phyloP scores from a whole-genome alignment of 345 rosid genomes.

The Ceriops zippeliana region DNA sequence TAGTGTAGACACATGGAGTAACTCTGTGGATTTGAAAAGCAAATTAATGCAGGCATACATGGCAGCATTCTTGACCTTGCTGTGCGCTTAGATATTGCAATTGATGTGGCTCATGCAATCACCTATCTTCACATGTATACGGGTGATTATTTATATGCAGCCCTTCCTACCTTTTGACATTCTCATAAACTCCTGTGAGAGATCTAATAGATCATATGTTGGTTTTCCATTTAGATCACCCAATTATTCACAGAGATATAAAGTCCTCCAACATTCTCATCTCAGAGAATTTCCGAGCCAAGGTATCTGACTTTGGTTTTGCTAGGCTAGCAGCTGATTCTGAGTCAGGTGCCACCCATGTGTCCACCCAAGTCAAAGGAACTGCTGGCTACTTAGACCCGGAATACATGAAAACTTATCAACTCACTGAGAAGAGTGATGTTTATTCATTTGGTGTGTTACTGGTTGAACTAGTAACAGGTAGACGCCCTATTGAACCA shows the following conservation, averaged over 20 bases:
- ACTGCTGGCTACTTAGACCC: slow-evolving; percentile 96
- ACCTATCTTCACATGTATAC: slow-evolving; percentile 98
- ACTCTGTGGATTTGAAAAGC: slow-evolving; percentile 17
- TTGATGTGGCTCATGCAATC: slow-evolving; percentile 85
- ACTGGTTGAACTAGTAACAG: slow-evolving; percentile 70
- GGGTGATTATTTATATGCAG: slow-evolving; percentile 34
- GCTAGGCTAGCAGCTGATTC: slow-evolving; percentile 75
- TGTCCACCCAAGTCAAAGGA: slow-evolving; percentile 97
- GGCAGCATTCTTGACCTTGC: slow-evolving; percentile 62
- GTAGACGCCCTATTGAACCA: slow-evolving; percentile 84
- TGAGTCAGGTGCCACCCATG: slow-evolving; percentile 83
- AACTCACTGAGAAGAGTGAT: slow-evolving; percentile 89
- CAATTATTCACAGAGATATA: slow-evolving; percentile 90
- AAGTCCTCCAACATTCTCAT: slow-evolving; percentile 96
- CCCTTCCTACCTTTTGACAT: neutral
- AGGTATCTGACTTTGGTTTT: slow-evolving; percentile 90
- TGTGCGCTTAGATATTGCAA: slow-evolving; percentile 67
- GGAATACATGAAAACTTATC: slow-evolving; percentile 80
- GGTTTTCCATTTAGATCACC: slow-evolving; percentile 60
- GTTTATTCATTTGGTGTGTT: slow-evolving; percentile 92
- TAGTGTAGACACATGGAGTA: slow-evolving; percentile 1
- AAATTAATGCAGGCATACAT: slow-evolving; percentile 45
- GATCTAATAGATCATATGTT: slow-evolving; percentile 7
- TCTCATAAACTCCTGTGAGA: neutral
- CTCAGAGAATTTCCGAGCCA: slow-evolving; percentile 79